A percentile compares a stretch with the other conserved stretches of the same genome.
Evolutionary conservation across 352 stramenopile genomes (phyloP).

Genomic region (Phytopythium ostracodes): DNA sequence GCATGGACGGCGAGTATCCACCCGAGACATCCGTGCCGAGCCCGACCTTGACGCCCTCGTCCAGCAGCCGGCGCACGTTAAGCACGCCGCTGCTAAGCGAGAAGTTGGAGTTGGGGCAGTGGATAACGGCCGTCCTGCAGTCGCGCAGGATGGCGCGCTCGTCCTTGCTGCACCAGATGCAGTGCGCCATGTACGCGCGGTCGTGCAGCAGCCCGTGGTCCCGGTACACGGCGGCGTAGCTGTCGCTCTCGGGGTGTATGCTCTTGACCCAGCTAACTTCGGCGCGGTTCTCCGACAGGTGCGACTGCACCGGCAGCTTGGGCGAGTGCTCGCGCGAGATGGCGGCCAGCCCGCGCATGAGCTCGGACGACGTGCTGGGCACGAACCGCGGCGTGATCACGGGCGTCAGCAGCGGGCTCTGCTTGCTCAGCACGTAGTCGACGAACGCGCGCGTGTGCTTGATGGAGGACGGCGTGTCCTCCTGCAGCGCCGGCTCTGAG

Average conservation of each 20-base stretch:
- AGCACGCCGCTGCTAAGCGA: constrained; percentile 86
- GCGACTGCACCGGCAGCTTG: constrained; percentile 85
- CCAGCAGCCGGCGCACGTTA: constrained; percentile 73
- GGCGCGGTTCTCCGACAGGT: constrained; percentile 88
- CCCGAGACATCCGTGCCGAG: constrained; percentile 94
- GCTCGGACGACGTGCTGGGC: constrained; percentile 74
- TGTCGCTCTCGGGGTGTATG: constrained; percentile 78
- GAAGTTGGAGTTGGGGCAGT: constrained; percentile 95
- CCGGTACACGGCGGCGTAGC: constrained; percentile 82
- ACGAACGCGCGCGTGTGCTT: constrained; percentile 86
- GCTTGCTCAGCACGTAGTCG: constrained; percentile 75
- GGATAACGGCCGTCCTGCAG: constrained; percentile 80
- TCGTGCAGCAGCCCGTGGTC: constrained; percentile 86
- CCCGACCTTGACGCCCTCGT: constrained; percentile 86
- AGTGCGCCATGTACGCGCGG: constrained; percentile 93
- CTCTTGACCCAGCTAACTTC: constrained; percentile 86
- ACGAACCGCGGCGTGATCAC: constrained; percentile 94
- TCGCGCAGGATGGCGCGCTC: constrained; percentile 74
- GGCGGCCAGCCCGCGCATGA: constrained; percentile 78
- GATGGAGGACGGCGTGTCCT: constrained; percentile 85
- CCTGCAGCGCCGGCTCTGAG: constrained; percentile 61
- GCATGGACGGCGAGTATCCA: constrained; percentile 93
- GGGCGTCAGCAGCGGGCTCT: constrained; percentile 75
- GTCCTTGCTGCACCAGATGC: constrained; percentile 76
- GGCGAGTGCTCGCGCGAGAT: constrained; percentile 79